Conservation (phyloP, 345 rosid genomes). For the Hirschfeldia incana region DNA sequence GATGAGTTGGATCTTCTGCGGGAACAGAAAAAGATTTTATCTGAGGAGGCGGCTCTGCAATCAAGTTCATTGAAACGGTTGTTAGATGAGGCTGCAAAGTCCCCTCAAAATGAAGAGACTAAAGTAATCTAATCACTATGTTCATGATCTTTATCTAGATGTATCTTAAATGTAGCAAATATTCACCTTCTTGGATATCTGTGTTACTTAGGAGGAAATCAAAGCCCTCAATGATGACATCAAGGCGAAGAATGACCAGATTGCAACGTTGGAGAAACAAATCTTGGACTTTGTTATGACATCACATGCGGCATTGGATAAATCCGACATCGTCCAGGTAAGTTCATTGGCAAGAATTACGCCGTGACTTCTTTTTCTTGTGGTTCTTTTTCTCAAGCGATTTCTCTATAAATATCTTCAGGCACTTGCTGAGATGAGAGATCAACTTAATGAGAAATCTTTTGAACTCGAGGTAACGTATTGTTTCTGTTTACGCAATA, state of each 20-base stretch:
- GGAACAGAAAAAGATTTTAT: slow-evolving; percentile 91
- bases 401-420: slow-evolving; percentile 50
- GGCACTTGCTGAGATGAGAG: slow-evolving; percentile 72
- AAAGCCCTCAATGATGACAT: slow-evolving; percentile 68
- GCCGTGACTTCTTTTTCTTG: background rate
- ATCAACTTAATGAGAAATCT: slow-evolving; percentile 85
- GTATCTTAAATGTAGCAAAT: slow-evolving; percentile 9
- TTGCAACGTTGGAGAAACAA: slow-evolving; percentile 75
- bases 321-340: slow-evolving; percentile 66
- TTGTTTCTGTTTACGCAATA: slow-evolving; percentile 16
- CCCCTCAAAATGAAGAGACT: slow-evolving; percentile 64
- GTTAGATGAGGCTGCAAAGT: slow-evolving; percentile 72
- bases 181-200: slow-evolving; percentile 31
- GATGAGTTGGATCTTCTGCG: slow-evolving; percentile 86
- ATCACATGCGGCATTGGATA: slow-evolving; percentile 61
- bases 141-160: slow-evolving; percentile 20
- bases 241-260: slow-evolving; percentile 72
- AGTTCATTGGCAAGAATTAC: slow-evolving; percentile 29
- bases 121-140: slow-evolving; percentile 46
- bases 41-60: slow-evolving; percentile 82
- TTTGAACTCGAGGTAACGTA: slow-evolving; percentile 86
- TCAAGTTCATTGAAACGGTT: slow-evolving; percentile 85
- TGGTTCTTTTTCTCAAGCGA: slow-evolving; percentile 24
- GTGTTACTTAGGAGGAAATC: slow-evolving; percentile 65
- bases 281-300: slow-evolving; percentile 61